Evolutionary conservation across 768 basidiomycete genomes (phyloP).

Genomic region (Neoboletus subvelutipes): DNA sequence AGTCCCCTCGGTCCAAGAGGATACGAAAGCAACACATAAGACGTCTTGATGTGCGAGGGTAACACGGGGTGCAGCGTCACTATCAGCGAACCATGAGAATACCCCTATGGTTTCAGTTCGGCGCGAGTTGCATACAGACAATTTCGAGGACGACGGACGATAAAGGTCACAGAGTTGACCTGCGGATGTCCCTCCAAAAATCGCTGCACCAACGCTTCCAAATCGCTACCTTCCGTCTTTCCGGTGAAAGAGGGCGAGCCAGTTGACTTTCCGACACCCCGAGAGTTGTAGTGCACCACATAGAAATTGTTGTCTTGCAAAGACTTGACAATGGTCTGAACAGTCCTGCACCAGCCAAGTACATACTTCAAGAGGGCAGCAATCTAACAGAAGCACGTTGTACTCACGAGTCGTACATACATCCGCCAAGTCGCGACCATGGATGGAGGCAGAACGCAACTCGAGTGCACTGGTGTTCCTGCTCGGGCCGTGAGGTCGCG

Average conservation of each 20-base stretch:
- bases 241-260: slow-evolving; percentile 78
- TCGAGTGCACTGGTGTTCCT: slow-evolving; percentile 33
- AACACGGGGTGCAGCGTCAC: slow-evolving; percentile 63
- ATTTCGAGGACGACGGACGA: slow-evolving; percentile 45
- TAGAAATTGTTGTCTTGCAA: slow-evolving; percentile 50
- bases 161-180: slow-evolving; percentile 52
- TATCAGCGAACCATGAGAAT: slow-evolving; percentile 79
- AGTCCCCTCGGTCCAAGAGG: slow-evolving; percentile 66
- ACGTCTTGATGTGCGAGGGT: slow-evolving; percentile 48
- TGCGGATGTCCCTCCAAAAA: slow-evolving; percentile 43
- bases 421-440: slow-evolving; percentile 83
- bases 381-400: neutral
- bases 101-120: slow-evolving; percentile 52
- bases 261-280: slow-evolving; percentile 72
- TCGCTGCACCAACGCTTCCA: slow-evolving; percentile 61
- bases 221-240: slow-evolving; percentile 64
- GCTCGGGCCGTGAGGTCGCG: slow-evolving; percentile 32
- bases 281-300: slow-evolving; percentile 72
- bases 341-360: slow-evolving; percentile 10
- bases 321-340: slow-evolving; percentile 47
- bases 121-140: slow-evolving; percentile 2
- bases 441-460: slow-evolving; percentile 77
- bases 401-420: slow-evolving; percentile 73
- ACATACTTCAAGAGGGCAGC: neutral
- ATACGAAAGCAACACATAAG: slow-evolving; percentile 74